Conservation (phyloP, 768 basidiomycete genomes). For the Boletus fagicola region DNA sequence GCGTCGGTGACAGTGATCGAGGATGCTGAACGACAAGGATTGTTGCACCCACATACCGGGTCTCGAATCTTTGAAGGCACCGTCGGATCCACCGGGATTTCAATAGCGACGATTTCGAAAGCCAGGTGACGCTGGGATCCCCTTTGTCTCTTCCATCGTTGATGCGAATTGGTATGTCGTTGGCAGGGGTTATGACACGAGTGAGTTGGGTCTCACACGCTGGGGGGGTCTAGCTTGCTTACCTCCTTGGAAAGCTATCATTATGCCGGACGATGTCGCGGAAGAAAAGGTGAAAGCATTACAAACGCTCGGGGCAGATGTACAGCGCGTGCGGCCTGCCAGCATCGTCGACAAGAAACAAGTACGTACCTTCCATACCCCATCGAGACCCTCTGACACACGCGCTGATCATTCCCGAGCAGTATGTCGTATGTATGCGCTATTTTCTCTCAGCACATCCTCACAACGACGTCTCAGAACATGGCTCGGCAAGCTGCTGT, state of each 20-base stretch:
- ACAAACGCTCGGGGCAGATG: constrained; percentile 79
- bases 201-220: constrained; percentile 38
- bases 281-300: constrained; percentile 89
- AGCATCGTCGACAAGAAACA: constrained; percentile 98
- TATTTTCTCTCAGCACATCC: not conserved
- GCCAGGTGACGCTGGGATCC: constrained; percentile 58
- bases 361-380: constrained; percentile 38
- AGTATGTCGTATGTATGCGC: constrained; percentile 62
- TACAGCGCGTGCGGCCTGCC: constrained; percentile 87
- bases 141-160: not conserved
- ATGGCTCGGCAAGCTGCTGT: constrained; percentile 78
- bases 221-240: not conserved
- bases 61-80: constrained; percentile 98
- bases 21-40: constrained; percentile 82
- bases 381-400: not conserved
- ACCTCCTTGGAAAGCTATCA: constrained; percentile 56
- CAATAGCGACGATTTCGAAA: constrained; percentile 87
- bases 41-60: constrained; percentile 81
- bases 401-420: constrained; percentile 4
- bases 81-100: constrained; percentile 94
- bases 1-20: constrained; percentile 70
- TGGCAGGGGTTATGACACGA: constrained; percentile 81
- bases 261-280: constrained; percentile 88
- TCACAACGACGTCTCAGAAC: constrained; percentile 52
- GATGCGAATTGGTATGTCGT: not conserved